A percentile compares a stretch with the other conserved stretches of the same genome.
These are phyloP conservation scores for Amyloporia xantha DNA, from an alignment of 768 basidiomycete species.

Conservation along the genomic window DNA sequence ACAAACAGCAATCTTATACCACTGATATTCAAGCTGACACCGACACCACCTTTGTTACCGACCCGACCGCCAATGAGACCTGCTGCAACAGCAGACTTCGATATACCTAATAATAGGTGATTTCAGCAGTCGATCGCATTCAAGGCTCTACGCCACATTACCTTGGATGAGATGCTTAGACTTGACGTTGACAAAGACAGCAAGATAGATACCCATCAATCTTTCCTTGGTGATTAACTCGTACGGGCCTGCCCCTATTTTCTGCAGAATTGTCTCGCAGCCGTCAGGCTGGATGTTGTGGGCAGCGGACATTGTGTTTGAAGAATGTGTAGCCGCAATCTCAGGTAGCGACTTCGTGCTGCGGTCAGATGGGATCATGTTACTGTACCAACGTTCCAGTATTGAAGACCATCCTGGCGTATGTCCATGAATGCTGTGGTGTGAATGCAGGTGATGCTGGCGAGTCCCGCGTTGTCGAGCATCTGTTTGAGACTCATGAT, in stretches of 20 bases:
- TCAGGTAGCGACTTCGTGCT: slow-evolving; percentile 1
- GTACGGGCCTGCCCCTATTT: slow-evolving; percentile 53
- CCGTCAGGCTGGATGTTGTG: slow-evolving; percentile 22
- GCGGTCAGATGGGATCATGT: background rate
- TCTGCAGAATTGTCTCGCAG: slow-evolving; percentile 21
- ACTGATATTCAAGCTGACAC: slow-evolving; percentile 79
- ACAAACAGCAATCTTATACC: slow-evolving; percentile 83
- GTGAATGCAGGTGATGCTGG: slow-evolving; percentile 10
- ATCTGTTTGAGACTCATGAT: background rate
- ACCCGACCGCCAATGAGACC: slow-evolving; percentile 87
- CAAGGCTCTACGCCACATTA: slow-evolving; percentile 13
- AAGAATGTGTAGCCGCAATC: slow-evolving; percentile 21
- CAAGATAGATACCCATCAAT: slow-evolving; percentile 83
- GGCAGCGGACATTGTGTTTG: slow-evolving; percentile 32
- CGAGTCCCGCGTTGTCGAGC: slow-evolving; percentile 1
- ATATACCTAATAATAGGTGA: slow-evolving; percentile 42
- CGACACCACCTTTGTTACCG: slow-evolving; percentile 91
- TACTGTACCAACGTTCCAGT: slow-evolving; percentile 68
- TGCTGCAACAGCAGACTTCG: slow-evolving; percentile 79
- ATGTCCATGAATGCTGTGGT: slow-evolving; percentile 14
- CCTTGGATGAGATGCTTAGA: slow-evolving; percentile 59
- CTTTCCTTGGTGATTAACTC: slow-evolving; percentile 82
- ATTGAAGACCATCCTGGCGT: slow-evolving; percentile 65
- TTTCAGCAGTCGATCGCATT: background rate
- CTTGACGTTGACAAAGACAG: slow-evolving; percentile 71